Base-by-base conservation (phyloP, 352 stramenopile species). In the Globisporangium paroecandrum region DNA sequence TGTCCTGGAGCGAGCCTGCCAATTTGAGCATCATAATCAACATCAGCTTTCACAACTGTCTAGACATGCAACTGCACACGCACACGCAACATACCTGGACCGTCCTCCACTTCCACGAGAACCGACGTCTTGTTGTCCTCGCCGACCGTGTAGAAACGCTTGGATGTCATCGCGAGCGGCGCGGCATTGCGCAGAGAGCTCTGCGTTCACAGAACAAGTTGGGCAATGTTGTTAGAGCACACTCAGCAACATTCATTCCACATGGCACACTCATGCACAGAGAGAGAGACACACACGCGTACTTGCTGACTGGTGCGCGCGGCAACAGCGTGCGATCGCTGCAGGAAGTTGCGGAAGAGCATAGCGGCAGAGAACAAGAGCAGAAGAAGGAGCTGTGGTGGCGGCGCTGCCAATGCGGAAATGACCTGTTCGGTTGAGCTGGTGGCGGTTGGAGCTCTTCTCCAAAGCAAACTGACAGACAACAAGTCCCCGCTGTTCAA, bases 1-100 rank as follows among this genome's bases (percentile, higher is more conserved):
- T 97, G 54, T 98, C 90, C 71, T 98, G 90, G 54, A 99, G 79
- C 22, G 95, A 90, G 20, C 97, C 96, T 55, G 87, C 32, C 8
- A 41, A 54, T n/a, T 3, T 18, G 49, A 9, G 27, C n/a, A 46
- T n/a, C 64, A 34, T 46, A n/a, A 55, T 18, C 38, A 25, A 36
- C 55, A n/a, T 22, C 20, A 6, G 60, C 7, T 3, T 41, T 13
- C 41, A 55, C 10, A 43, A 43, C 12, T 43, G 36, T 5, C 36
- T 15, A 43, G 10, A 32, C 4, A 38, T 38, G 32, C 32, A 38
- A 38, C 32, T 38, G 32, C 7, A 38, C 7, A 38, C 7, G 32
- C 32, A 38, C 32, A 38, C 7, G 8, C 32, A 38, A 12, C 32
- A 38, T 38, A 38, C 32, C 32, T 38, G 32, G 32, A 38, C 32